Evolutionary conservation across 345 rosid genomes (phyloP).

Genomic region (Linum lewisii): DNA sequence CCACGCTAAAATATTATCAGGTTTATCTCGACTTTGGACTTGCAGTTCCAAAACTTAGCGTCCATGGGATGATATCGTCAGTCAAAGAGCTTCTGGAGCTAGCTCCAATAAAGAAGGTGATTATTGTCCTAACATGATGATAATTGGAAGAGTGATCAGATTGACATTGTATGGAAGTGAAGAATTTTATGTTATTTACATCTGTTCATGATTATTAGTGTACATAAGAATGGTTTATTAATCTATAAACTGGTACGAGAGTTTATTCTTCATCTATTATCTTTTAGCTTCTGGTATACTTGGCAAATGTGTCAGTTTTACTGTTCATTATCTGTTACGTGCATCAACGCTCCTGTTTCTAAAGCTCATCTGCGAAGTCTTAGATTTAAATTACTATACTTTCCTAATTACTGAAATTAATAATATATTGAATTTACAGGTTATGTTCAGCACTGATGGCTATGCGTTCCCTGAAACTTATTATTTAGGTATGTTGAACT

Average conservation of each 20-base stretch:
- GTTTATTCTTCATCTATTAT: not conserved
- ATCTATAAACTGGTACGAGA: not conserved
- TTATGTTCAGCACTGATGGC: conserved; percentile 97
- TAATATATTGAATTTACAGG: conserved; percentile 40
- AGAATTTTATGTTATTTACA: no score
- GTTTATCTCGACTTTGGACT: conserved; percentile 94
- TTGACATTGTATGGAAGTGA: not conserved
- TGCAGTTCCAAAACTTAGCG: conserved; percentile 85
- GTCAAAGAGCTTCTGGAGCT: conserved; percentile 84
- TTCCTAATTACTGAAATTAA: conserved; percentile 10
- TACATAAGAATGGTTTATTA: not conserved
- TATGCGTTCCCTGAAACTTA: conserved; percentile 83
- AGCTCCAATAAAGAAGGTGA: conserved; percentile 82
- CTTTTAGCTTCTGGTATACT: not conserved
- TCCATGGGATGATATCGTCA: conserved; percentile 78
- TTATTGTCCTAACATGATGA: conserved; percentile 3
- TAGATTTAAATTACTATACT: not conserved
- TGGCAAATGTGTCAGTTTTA: not conserved
- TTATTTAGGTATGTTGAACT: conserved; percentile 59
- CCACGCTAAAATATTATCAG: conserved; percentile 29
- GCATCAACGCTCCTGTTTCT: no score
- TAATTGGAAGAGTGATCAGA: not conserved
- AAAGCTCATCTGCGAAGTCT: conserved; percentile 4
- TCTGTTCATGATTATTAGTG: not conserved
- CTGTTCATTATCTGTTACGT: conserved; percentile 1